Percentiles rank a stretch among this genome's conserved stretches.
These are phyloP conservation scores for Drechslerella dactyloides DNA, from an alignment of 2,329 filamentous ascomycete species.

Conservation along the genomic window DNA sequence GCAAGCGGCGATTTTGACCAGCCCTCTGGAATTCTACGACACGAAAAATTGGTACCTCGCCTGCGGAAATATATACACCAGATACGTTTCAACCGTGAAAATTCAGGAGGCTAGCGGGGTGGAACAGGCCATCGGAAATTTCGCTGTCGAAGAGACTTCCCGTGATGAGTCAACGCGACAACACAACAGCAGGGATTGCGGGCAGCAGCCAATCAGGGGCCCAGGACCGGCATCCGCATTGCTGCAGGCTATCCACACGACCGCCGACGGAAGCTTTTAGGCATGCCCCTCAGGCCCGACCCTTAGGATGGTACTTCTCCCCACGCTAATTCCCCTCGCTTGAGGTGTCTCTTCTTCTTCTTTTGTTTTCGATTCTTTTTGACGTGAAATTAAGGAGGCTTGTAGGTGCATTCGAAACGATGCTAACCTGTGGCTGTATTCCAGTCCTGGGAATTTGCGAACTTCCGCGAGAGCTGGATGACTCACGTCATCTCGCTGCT, in stretches of 20 bases:
- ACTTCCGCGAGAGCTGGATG: slow-evolving; percentile 46
- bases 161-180: slow-evolving; percentile 43
- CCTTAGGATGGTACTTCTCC: slow-evolving; percentile 25
- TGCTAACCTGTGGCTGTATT: slow-evolving; percentile 20
- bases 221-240: slow-evolving; percentile 13
- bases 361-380: slow-evolving; percentile 43
- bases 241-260: slow-evolving; percentile 36
- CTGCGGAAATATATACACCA: background rate
- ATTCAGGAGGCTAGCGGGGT: slow-evolving; percentile 27
- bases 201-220: slow-evolving; percentile 17
- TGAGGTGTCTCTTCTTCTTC: slow-evolving; percentile 21
- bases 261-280: slow-evolving; percentile 17
- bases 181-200: slow-evolving; percentile 17
- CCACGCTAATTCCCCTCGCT: slow-evolving; percentile 33
- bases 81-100: slow-evolving; percentile 4
- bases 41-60: background rate
- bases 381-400: slow-evolving; percentile 50
- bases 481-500: slow-evolving; percentile 45
- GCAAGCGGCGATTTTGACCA: slow-evolving; percentile 10
- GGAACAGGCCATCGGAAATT: slow-evolving; percentile 20
- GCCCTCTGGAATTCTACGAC: slow-evolving; percentile 22
- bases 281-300: slow-evolving; percentile 43
- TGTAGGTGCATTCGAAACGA: slow-evolving; percentile 41
- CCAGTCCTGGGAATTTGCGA: slow-evolving; percentile 44
- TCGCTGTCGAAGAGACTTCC: slow-evolving; percentile 20